A percentile compares a stretch with the other conserved stretches of the same genome.
These are phyloP conservation scores for Neoboletus brunneissimus DNA, from an alignment of 768 basidiomycete species.

Conservation along the genomic window DNA sequence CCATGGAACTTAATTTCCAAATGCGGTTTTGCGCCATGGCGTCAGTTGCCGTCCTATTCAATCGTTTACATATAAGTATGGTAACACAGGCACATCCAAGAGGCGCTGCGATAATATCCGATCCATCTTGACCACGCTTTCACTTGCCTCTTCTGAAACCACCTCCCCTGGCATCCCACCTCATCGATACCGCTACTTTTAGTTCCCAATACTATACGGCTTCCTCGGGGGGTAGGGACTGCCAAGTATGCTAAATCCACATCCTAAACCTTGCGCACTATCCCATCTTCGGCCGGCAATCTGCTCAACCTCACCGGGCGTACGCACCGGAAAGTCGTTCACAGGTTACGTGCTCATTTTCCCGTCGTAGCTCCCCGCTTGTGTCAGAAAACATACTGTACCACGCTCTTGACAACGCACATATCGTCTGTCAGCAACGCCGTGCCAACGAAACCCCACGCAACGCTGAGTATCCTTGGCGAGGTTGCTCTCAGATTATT, in stretches of 20 bases:
- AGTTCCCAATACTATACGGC: constrained; percentile 7
- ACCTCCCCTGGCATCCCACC: constrained; percentile 13
- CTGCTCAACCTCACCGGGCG: constrained; percentile 5
- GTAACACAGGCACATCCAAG: constrained; percentile 25
- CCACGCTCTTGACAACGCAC: neutral
- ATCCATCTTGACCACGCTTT: constrained; percentile 23
- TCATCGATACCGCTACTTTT: constrained; percentile 27
- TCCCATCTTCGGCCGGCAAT: constrained; percentile 15
- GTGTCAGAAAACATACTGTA: neutral
- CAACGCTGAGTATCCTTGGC: neutral
- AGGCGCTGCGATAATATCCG: constrained; percentile 33
- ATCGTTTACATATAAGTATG: constrained; percentile 23
- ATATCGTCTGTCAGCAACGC: neutral
- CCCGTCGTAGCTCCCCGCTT: constrained; percentile 10
- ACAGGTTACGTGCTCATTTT: constrained; percentile 23
- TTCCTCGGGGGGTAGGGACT: constrained; percentile 16
- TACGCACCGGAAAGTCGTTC: constrained; percentile 5
- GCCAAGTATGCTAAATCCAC: constrained; percentile 8
- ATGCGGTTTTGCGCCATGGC: constrained; percentile 20
- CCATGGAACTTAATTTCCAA: constrained; percentile 23
- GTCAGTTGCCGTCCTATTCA: constrained; percentile 29
- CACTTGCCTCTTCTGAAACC: constrained; percentile 20
- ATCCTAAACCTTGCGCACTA: constrained; percentile 12
- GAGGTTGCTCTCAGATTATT: constrained; percentile 8
- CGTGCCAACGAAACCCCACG: neutral